These are phyloP conservation scores for Pleurozium schreberi DNA, from an alignment of 225 moss, liverwort and hornwort genomes.

Conservation along the genomic window DNA sequence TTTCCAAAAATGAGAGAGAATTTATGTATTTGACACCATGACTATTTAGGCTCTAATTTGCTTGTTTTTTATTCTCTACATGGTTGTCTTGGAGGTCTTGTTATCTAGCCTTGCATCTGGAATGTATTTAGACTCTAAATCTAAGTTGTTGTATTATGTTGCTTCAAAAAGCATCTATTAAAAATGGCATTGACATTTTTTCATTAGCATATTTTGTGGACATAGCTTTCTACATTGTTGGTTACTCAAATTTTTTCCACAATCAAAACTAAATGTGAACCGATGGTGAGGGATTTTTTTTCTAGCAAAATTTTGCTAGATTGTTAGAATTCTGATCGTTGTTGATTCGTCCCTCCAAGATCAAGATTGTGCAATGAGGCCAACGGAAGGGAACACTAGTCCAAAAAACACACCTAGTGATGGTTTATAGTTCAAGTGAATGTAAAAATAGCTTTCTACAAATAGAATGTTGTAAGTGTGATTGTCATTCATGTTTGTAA, in stretches of 20 bases:
- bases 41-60: neutral
- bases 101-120: neutral
- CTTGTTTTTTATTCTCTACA: neutral
- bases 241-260: neutral
- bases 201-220: neutral
- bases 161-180: neutral
- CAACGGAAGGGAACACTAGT: too few relatives aligned
- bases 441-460: neutral
- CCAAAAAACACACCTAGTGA: too few relatives aligned
- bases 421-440: neutral
- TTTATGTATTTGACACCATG: neutral
- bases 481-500: neutral
- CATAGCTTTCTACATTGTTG: neutral
- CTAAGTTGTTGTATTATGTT: neutral
- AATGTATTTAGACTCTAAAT: neutral
- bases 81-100: neutral
- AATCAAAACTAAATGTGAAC: neutral
- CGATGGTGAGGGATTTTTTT: too few relatives aligned
- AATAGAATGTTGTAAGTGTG: accelerated
- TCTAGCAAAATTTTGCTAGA: too few relatives aligned
- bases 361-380: too few relatives aligned
- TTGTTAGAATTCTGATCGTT: too few relatives aligned
- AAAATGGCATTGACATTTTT: neutral
- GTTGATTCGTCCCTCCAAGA: too few relatives aligned
- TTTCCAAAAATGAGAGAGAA: neutral